phyloP scores from a whole-genome alignment of 768 basidiomycete species.

The Rhodotorula graminis region DNA sequence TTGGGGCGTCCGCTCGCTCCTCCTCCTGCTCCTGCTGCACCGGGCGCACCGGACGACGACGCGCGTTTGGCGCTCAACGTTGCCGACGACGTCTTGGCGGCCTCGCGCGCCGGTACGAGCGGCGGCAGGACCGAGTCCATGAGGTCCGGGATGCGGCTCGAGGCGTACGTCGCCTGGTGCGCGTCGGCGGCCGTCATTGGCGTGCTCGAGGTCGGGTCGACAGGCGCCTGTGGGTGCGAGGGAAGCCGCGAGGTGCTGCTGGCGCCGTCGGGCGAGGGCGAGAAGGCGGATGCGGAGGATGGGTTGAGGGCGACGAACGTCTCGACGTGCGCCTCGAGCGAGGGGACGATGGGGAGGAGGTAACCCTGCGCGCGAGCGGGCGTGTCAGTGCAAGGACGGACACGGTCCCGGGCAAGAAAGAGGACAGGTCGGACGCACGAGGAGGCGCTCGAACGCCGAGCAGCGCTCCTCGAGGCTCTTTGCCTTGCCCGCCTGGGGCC shows the following conservation, averaged over 20 bases:
- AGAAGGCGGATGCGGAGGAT: not conserved
- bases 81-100: not conserved
- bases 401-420: too few species aligned
- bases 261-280: not conserved
- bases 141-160: not conserved
- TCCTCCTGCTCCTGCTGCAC: too few species aligned
- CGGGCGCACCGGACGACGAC: not conserved
- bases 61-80: not conserved
- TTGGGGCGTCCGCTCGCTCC: too few species aligned
- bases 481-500: slow-evolving; percentile 24
- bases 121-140: slow-evolving; percentile 11
- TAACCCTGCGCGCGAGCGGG: not conserved
- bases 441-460: slow-evolving; percentile 12
- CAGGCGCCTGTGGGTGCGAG: not conserved
- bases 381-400: not conserved
- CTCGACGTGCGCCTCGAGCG: not conserved
- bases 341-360: not conserved
- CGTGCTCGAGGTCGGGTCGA: not conserved
- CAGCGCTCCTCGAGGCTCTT: slow-evolving; percentile 20
- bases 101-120: not conserved
- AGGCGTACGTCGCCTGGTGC: not conserved
- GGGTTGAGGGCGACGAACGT: not conserved
- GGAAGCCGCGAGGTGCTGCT: too few species aligned
- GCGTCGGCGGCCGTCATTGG: slow-evolving; percentile 14
- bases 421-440: slow-evolving; percentile 6